Evolutionary conservation across 139 green algal species (phyloP), one percentile per base, ranked within the genome.

Genomic region (Closterium sp.): DNA sequence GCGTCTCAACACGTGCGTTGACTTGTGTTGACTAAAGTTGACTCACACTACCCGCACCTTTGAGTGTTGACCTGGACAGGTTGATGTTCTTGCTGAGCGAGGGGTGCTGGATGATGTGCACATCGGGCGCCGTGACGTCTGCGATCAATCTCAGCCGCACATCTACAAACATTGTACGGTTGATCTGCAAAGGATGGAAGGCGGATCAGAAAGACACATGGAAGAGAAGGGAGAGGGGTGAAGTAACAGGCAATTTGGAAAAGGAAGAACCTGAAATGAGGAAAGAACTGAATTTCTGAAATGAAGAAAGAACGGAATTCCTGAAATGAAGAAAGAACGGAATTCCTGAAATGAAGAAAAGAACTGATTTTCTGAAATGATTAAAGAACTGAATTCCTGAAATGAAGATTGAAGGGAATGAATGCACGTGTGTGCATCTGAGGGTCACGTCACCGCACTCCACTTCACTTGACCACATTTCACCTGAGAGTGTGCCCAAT

Each of bases 101-200:
- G 31, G 34, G 29, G 86, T 93, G 30, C 31, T 90, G 88, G 22
- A 93, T 70, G n/a, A 94, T 94, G 38, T 90, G 34, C 21, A 94
- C 91, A 38, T 92, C 92, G 9, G 24, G 34, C 10, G 73, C 89
- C 22, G 91, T 28, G 9, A 24, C 86, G 2, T 95, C 90, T 22
- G 92, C 85, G 87, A 93, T 94, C 70, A 94, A 31, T 28, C 92
- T 28, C 89, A 92, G 21, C 22, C 92, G 88, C 11, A 89, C 50
- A 29, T 93, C n/a, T 30, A 94, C 89, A 89, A 94, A 94, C 30
- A 92, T 42, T 34, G 45, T 42, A 11, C 88, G 62, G 24, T 31
- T 34, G 30, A 70, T 70, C 87, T 94, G 50, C 50, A 10, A 73
- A 6, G 17, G 50, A 73, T 24, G 50, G 1, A 11, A 11, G 50